These are phyloP conservation scores for Vanrija humicola DNA, from an alignment of 1,284 basidiomycete species.

Conservation along the genomic window DNA sequence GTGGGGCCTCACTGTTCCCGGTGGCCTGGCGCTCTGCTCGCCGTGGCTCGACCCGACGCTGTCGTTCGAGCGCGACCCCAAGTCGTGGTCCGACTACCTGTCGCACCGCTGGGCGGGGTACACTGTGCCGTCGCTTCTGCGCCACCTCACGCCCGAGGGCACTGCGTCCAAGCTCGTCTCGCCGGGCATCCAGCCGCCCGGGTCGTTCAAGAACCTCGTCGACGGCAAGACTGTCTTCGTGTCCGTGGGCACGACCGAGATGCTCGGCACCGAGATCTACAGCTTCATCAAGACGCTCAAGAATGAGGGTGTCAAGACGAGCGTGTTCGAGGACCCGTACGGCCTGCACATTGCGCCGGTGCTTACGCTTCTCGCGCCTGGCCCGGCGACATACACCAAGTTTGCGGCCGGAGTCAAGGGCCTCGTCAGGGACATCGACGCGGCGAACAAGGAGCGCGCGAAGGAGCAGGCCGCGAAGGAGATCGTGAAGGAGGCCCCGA, in stretches of 20 bases:
- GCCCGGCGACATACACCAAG: no score
- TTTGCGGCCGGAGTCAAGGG: no score
- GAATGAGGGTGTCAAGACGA: constrained; percentile 28
- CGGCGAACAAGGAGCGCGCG: no score
- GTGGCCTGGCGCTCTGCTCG: neutral
- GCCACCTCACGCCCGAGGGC: constrained; percentile 14
- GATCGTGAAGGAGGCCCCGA: no score
- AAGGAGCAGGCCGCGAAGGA: no score
- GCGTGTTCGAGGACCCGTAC: constrained; percentile 1
- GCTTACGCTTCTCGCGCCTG: no score
- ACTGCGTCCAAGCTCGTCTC: constrained; percentile 16
- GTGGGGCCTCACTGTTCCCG: neutral
- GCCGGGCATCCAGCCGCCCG: constrained; percentile 15
- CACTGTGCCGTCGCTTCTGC: constrained; percentile 12
- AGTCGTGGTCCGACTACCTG: constrained; percentile 14
- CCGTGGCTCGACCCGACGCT: neutral
- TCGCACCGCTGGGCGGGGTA: neutral
- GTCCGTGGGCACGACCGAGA: constrained; percentile 37
- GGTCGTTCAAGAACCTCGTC: constrained; percentile 19
- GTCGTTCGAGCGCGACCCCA: neutral
- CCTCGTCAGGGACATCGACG: no score
- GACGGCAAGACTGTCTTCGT: constrained; percentile 22
- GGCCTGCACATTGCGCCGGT: no score
- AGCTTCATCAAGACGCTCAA: constrained; percentile 30
- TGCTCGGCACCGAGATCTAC: constrained; percentile 32